Base-by-base conservation (phyloP, 2,329 filamentous ascomycete genomes). In the Calycina herbarum region DNA sequence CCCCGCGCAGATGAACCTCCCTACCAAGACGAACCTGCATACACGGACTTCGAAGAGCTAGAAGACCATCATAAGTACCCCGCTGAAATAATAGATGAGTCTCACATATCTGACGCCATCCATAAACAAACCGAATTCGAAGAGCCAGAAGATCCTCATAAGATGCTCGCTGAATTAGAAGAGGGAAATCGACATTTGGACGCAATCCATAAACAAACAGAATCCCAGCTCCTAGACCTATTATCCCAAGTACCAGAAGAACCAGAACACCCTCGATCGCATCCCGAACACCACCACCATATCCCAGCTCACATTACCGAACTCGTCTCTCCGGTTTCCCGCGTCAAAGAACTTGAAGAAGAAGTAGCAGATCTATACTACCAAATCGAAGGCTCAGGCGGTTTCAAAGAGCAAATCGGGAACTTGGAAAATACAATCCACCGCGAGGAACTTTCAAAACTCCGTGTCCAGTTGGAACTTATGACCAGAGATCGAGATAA, bases 341-440 rank as follows among this genome's bases (percentile, higher is more conserved):
- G 48, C 20, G 24, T 54, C 20, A 27, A 24, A 13, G 48, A 54
- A 54, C 20, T 54, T 10, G 48, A 54, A 24, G 48, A 54, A 24
- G 48, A 54, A 54, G 20, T 54, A 8, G 48, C 48, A 27, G 48
- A 54, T 54, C 20, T 54, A 15, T 54, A 54, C 48, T 54, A 54
- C 48, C 48, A 54, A 27, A 54, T 54, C 48, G 48, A 54, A 54
- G 48, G 48, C 48, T 54, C 48, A 4, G 48, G 20, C 20, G 48
- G 48, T 13, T 54, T 54, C 48, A 54, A 54, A 24, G 48, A 54
- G 20, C 20, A 54, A 54, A 54, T 54, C 48, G 48, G n/a, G 4
- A 54, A 27, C 11, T 20, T 54, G 3, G 48, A 27, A 54, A 24
- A 24, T 54, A 54, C 48, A 24, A 54, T 54, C 7, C 48, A 54